phyloP scores from a whole-genome alignment of 140 eudicot species.

The Flaveria floridana region DNA sequence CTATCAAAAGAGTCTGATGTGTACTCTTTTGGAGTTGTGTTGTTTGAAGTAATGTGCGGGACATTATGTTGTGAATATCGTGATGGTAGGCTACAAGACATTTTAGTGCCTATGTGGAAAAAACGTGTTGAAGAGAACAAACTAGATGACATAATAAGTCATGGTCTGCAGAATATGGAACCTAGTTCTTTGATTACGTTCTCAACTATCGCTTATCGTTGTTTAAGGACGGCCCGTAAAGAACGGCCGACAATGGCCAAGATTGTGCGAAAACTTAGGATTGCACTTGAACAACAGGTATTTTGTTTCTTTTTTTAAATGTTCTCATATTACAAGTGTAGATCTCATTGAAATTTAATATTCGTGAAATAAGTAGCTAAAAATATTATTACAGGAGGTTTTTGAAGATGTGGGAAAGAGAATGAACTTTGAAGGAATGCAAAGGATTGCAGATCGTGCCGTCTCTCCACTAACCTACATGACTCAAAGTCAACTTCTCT shows the following conservation, averaged over 20 bases:
- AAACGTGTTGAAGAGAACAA: background rate
- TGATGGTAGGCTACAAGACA: too few relatives aligned
- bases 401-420: too few relatives aligned
- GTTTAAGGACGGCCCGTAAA: background rate
- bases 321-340: too few relatives aligned
- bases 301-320: too few relatives aligned
- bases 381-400: too few relatives aligned
- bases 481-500: too few relatives aligned
- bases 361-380: too few relatives aligned
- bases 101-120: background rate
- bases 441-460: too few relatives aligned
- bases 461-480: too few relatives aligned
- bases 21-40: slow-evolving; percentile 13
- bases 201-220: background rate
- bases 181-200: background rate
- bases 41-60: slow-evolving; percentile 11
- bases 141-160: background rate
- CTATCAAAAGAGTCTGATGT: background rate
- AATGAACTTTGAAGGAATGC: too few relatives aligned
- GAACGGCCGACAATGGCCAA: slow-evolving; percentile 12
- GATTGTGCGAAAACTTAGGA: background rate
- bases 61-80: background rate
- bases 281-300: slow-evolving; percentile 12
- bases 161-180: too few relatives aligned
- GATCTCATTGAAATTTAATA: too few relatives aligned